Percentiles rank a stretch among this genome's conserved stretches.
phyloP scores from a whole-genome alignment of 2,329 filamentous ascomycete genomes.

The Aphanoascus verrucosus region DNA sequence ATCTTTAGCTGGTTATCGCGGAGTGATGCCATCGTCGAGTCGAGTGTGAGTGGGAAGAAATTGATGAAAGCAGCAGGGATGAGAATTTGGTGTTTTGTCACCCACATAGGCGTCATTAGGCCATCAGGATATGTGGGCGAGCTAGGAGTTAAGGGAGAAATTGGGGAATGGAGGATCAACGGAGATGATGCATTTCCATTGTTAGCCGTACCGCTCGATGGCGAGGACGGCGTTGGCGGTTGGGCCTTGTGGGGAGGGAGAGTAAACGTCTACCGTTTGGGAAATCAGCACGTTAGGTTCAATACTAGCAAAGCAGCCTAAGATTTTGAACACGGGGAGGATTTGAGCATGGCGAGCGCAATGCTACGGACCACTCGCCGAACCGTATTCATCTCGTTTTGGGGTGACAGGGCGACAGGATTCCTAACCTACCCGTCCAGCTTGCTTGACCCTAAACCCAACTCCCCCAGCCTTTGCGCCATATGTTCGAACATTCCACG shows the following conservation, averaged over 20 bases:
- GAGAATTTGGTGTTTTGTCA: constrained; percentile 76
- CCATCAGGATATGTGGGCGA: constrained; percentile 85
- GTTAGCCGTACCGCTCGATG: constrained; percentile 41
- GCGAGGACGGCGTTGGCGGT: constrained; percentile 42
- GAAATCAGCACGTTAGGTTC: neutral
- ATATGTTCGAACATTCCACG: constrained; percentile 55
- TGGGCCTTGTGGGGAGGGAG: constrained; percentile 54
- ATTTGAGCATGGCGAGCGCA: neutral
- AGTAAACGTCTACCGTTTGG: constrained; percentile 37
- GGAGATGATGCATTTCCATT: constrained; percentile 37
- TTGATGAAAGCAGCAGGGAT: constrained; percentile 71
- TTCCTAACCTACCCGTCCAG: constrained; percentile 64
- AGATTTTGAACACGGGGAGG: neutral
- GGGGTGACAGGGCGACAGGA: neutral
- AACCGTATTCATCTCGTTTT: neutral
- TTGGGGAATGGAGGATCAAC: constrained; percentile 69
- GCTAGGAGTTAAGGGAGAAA: constrained; percentile 76
- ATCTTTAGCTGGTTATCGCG: constrained; percentile 79
- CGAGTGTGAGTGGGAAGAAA: constrained; percentile 67
- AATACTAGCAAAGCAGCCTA: neutral
- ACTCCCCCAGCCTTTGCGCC: constrained; percentile 40
- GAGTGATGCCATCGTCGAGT: constrained; percentile 62
- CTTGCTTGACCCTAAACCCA: constrained; percentile 58
- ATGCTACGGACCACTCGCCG: neutral
- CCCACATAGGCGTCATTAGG: constrained; percentile 68